These are phyloP conservation scores for Tanacetum coccineum DNA, from an alignment of 129 eudicot species.

Conservation along the genomic window DNA sequence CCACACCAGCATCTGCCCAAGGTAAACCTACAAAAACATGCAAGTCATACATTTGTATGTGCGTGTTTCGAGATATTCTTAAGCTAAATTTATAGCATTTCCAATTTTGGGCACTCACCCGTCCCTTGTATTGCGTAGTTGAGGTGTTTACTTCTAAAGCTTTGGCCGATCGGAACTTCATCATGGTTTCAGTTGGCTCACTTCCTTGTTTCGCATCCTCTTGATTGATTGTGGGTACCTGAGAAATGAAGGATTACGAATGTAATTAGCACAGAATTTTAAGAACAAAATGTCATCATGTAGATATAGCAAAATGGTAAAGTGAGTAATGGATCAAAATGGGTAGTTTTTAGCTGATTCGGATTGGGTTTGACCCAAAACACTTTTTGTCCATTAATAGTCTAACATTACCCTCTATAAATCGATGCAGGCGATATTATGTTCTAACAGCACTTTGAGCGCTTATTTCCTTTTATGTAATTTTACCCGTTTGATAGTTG, in stretches of 20 bases:
- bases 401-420: too few relatives aligned
- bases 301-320: too few relatives aligned
- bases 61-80: neutral
- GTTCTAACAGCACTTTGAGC: too few relatives aligned
- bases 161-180: constrained; percentile 53
- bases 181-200: constrained; percentile 54
- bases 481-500: too few relatives aligned
- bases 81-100: neutral
- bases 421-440: too few relatives aligned
- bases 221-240: constrained; percentile 69
- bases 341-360: too few relatives aligned
- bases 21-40: constrained; percentile 22
- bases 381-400: too few relatives aligned
- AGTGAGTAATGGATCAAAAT: too few relatives aligned
- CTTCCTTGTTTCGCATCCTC: constrained; percentile 46
- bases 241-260: constrained; percentile 3
- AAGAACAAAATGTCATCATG: too few relatives aligned
- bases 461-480: too few relatives aligned
- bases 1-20: constrained; percentile 35
- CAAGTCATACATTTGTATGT: neutral
- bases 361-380: too few relatives aligned
- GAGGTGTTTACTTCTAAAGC: constrained; percentile 38
- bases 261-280: neutral
- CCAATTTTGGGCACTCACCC: constrained; percentile 21
- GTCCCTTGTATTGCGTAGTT: constrained; percentile 23